A percentile compares a stretch with the other conserved stretches of the same genome.
phyloP scores from a whole-genome alignment of 2,329 filamentous ascomycete genomes.

The Pseudogymnoascus sp. region DNA sequence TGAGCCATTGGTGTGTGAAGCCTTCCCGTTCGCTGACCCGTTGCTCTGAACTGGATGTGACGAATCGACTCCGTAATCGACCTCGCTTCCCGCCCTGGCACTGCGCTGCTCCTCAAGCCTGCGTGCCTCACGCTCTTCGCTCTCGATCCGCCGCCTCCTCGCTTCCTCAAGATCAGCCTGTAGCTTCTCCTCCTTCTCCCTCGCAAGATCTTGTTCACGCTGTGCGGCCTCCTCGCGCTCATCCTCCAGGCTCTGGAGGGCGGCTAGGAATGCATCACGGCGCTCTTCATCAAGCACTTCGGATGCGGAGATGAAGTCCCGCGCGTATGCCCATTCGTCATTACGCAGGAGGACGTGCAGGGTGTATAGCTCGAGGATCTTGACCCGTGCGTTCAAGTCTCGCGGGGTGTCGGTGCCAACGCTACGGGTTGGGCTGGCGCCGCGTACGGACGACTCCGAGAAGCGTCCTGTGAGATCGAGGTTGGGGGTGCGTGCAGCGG shows the following conservation, averaged over 20 bases:
- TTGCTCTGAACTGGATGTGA: conserved; percentile 24
- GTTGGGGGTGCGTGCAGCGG: conserved; percentile 63
- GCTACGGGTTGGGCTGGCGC: conserved; percentile 47
- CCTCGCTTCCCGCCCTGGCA: conserved; percentile 47
- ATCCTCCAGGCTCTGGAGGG: conserved; percentile 74
- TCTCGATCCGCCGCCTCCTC: conserved; percentile 47
- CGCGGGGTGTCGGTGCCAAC: conserved; percentile 71
- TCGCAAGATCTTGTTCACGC: conserved; percentile 51
- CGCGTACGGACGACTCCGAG: conserved; percentile 41
- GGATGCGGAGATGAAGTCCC: conserved; percentile 80
- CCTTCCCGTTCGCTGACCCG: conserved; percentile 20
- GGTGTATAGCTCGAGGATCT: conserved; percentile 91
- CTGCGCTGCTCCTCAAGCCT: conserved; percentile 29
- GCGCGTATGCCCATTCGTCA: conserved; percentile 91
- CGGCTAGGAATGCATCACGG: conserved; percentile 79
- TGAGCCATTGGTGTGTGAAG: conserved; percentile 21
- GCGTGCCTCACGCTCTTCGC: conserved; percentile 42
- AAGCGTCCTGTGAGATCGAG: conserved; percentile 64
- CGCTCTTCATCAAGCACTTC: conserved; percentile 87
- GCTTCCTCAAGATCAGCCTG: conserved; percentile 51
- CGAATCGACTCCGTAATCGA: conserved; percentile 62
- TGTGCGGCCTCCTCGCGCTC: conserved; percentile 67
- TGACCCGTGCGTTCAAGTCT: conserved; percentile 76
- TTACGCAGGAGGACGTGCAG: conserved; percentile 91
- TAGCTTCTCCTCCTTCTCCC: conserved; percentile 49